Conservation (phyloP, 2,329 filamentous ascomycete species). For the Laburnicola sp. region DNA sequence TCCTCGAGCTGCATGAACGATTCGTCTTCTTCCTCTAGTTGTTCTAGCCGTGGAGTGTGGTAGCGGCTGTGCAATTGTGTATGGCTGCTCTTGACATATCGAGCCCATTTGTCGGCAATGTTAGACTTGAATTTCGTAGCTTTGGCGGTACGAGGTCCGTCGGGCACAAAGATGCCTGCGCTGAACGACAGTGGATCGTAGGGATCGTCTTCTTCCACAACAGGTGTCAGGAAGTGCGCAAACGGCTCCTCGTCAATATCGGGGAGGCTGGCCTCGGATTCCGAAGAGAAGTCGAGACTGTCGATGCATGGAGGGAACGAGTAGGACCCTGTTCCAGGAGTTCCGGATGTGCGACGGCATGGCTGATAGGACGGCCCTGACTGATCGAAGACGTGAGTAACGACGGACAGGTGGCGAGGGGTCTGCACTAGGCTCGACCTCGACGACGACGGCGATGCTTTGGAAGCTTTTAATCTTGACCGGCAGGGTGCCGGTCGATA, state of each 20-base stretch:
- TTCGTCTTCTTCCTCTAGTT: constrained; percentile 37
- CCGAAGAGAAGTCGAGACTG: constrained; percentile 25
- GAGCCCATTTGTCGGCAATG: constrained; percentile 47
- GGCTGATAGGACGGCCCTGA: constrained; percentile 30
- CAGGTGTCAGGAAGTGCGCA: constrained; percentile 48
- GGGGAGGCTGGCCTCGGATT: constrained; percentile 29
- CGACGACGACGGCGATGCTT: constrained; percentile 26
- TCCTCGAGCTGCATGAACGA: constrained; percentile 45
- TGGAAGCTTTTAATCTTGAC: constrained; percentile 23
- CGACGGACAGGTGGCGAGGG: constrained; percentile 28
- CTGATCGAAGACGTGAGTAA: constrained; percentile 22
- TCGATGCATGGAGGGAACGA: constrained; percentile 43
- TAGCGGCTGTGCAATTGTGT: constrained; percentile 37
- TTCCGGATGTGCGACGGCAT: constrained; percentile 42
- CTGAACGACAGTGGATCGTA: constrained; percentile 43
- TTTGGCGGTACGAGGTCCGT: constrained; percentile 36
- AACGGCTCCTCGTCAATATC: constrained; percentile 51
- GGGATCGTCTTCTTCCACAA: constrained; percentile 48
- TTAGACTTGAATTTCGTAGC: constrained; percentile 45
- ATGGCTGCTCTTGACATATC: constrained; percentile 45
- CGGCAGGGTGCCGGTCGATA: constrained; percentile 39
- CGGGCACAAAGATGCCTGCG: constrained; percentile 43
- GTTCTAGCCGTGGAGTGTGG: constrained; percentile 27
- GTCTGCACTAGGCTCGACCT: constrained; percentile 31
- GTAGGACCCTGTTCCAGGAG: constrained; percentile 29